Base-by-base conservation (phyloP, 1,284 basidiomycete genomes). In the Leccinum fallax region DNA sequence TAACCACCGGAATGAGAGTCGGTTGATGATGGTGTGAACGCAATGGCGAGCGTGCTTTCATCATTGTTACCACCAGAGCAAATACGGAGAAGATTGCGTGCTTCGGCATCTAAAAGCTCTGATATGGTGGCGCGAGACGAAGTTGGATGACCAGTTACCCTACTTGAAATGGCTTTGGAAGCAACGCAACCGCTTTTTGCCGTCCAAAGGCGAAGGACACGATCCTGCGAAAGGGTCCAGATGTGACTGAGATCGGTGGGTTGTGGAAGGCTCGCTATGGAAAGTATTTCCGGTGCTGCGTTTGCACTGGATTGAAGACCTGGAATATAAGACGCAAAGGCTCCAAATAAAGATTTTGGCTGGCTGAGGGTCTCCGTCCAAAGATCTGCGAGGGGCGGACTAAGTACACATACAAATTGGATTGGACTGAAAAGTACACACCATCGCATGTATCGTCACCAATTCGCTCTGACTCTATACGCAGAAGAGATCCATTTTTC, bases 191-290 rank as follows among this genome's bases (percentile, higher is more conserved):
- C 88, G 56, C 85, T 80, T 69, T 86, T 84, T 48, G 84, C 80
- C 65, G 86, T 88, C 94, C 95, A 98, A 49, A 92, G 81, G 55
- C 94, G 84, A 52, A 97, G 80, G 59, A 89, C 90, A 60, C 90
- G 85, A 78, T 97, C 94, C 61, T 94, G 83, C n/a, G 94, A 94
- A 55, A 97, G 82, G 2, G 94, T 90, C 85, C 93, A 96, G 21
- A 90, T 77, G 64, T 91, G 81, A 11, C 82, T 83, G 61, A 89
- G 80, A 68, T 92, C 87, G 46, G 88, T 89, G 15, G 91, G 89
- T 75, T 86, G 86, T 34, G 87, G 84, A 71, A 87, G 82, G 55
- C 85, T 85, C 5, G 88, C 82, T 32, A 90, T 78, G 48, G 88
- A 85, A 49, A 93, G 78, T 53, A 92, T 86, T 63, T 88, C 84